These are phyloP conservation scores for Macroventuria anomochaeta DNA, from an alignment of 2,329 filamentous ascomycete genomes.

Conservation along the genomic window DNA sequence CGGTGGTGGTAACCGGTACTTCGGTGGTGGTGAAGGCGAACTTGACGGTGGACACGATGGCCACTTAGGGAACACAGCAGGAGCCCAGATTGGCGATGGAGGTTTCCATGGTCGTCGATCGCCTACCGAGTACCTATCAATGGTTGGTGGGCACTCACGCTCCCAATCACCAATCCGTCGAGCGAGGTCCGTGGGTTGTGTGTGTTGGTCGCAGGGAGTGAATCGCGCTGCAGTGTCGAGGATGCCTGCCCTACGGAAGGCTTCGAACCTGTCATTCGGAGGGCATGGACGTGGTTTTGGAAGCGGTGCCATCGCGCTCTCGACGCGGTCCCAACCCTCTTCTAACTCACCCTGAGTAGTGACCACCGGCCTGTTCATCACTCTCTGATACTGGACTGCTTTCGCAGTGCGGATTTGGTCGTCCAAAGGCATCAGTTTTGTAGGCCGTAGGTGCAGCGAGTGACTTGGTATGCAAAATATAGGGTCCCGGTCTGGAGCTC, in stretches of 20 bases:
- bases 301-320: not conserved
- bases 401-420: not conserved
- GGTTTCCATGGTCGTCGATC: not conserved
- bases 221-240: not conserved
- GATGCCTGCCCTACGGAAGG: not conserved
- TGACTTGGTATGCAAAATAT: not conserved
- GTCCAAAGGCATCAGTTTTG: not conserved
- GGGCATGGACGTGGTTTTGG: not conserved
- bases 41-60: not conserved
- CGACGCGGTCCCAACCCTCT: not conserved
- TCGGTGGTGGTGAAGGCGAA: not conserved
- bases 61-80: not conserved
- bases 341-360: not conserved
- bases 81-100: not conserved
- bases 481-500: no score
- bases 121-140: not conserved
- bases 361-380: not conserved
- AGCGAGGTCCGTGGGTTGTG: not conserved
- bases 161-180: not conserved
- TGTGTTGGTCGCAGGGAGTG: not conserved
- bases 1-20: not conserved
- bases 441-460: not conserved
- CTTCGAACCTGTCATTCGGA: not conserved
- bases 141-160: not conserved
- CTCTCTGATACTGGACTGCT: not conserved